These are phyloP conservation scores for Babjeviella inositovora DNA, from an alignment of 805 yeast species.

Conservation along the genomic window DNA sequence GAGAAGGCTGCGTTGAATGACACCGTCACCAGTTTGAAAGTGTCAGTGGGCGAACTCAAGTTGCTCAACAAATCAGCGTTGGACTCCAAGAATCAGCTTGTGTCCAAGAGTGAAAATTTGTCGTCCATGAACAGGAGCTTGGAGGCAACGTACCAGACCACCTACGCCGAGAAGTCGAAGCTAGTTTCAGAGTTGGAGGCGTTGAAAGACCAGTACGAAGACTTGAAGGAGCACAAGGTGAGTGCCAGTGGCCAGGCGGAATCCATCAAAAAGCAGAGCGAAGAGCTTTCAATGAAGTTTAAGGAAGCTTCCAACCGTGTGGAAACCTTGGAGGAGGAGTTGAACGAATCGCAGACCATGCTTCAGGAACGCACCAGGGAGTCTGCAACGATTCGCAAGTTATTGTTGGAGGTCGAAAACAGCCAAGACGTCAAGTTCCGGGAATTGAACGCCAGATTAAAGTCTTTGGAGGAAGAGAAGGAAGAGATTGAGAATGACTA, in stretches of 20 bases:
- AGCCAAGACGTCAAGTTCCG: slow-evolving; percentile 28
- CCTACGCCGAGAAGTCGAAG: slow-evolving; percentile 24
- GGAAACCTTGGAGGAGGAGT: slow-evolving; percentile 66
- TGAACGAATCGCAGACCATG: slow-evolving; percentile 56
- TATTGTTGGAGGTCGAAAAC: slow-evolving; percentile 55
- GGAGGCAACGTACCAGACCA: slow-evolving; percentile 18
- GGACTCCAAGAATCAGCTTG: slow-evolving; percentile 20
- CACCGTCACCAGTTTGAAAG: slow-evolving; percentile 18
- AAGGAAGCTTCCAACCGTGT: slow-evolving; percentile 45
- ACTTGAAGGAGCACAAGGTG: slow-evolving; percentile 11
- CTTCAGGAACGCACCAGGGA: slow-evolving; percentile 76
- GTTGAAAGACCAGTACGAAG: slow-evolving; percentile 17
- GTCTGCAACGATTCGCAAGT: slow-evolving; percentile 50
- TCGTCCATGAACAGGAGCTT: slow-evolving; percentile 13
- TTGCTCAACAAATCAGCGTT: slow-evolving; percentile 13
- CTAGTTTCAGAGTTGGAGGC: slow-evolving; percentile 20
- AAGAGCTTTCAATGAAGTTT: slow-evolving; percentile 51
- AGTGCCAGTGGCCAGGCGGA: slow-evolving; percentile 22
- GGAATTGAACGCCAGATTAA: slow-evolving; percentile 39
- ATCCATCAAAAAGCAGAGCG: slow-evolving; percentile 46
- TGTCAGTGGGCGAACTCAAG: slow-evolving; percentile 20
- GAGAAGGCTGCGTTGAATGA: slow-evolving; percentile 21
- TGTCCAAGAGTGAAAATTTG: slow-evolving; percentile 22
- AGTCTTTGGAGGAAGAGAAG: slow-evolving; percentile 41
- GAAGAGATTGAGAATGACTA: slow-evolving; percentile 38